Percentiles rank a stretch among this genome's conserved stretches.
These are phyloP conservation scores for Chaetomium tenue DNA, from an alignment of 495 filamentous ascomycete genomes.

Conservation along the genomic window DNA sequence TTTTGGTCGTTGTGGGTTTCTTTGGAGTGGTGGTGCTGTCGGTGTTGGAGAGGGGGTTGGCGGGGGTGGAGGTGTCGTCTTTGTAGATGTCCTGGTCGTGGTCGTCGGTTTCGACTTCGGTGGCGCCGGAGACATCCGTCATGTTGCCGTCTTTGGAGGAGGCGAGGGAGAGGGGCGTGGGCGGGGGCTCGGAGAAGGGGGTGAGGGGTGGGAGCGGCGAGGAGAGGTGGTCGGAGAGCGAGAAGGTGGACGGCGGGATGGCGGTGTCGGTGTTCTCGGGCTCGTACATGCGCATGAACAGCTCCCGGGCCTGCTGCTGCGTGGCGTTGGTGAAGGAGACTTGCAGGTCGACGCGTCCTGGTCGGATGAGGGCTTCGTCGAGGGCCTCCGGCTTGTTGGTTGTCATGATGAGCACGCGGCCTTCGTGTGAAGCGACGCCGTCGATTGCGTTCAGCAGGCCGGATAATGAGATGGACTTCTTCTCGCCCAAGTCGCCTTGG, in stretches of 20 bases:
- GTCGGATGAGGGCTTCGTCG: constrained; percentile 72
- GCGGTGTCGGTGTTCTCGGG: constrained; percentile 26
- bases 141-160: constrained; percentile 18
- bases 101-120: constrained; percentile 20
- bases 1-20: background rate
- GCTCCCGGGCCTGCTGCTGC: constrained; percentile 57
- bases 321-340: constrained; percentile 68
- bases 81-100: background rate
- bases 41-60: background rate
- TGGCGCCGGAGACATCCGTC: constrained; percentile 23
- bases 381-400: constrained; percentile 75
- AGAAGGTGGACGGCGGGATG: background rate
- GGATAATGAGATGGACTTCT: constrained; percentile 63
- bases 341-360: constrained; percentile 72
- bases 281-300: constrained; percentile 74
- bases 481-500: constrained; percentile 25
- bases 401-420: constrained; percentile 79
- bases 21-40: background rate
- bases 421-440: constrained; percentile 78
- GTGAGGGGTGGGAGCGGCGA: constrained; percentile 7
- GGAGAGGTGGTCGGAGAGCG: background rate
- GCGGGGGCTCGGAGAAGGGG: constrained; percentile 8
- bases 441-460: constrained; percentile 83
- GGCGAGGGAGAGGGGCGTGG: constrained; percentile 4
- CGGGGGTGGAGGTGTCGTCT: background rate